These are phyloP conservation scores for Usnea hakonensis DNA, from an alignment of 495 filamentous ascomycete species.

Conservation along the genomic window DNA sequence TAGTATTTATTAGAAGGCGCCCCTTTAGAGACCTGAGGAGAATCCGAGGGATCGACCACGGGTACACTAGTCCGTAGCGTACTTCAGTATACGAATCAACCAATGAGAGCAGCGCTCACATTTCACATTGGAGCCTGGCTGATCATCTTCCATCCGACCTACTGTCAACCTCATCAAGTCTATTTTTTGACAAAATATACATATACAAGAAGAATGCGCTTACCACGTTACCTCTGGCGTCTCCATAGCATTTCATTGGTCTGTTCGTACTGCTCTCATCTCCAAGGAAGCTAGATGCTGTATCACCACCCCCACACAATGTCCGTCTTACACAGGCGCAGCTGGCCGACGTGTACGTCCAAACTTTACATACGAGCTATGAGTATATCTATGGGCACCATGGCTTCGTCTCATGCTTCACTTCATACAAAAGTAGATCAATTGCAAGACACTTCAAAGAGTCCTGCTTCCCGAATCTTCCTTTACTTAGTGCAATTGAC, in stretches of 20 bases:
- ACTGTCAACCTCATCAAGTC: too few species aligned
- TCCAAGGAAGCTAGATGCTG: background rate
- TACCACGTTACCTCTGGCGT: too few species aligned
- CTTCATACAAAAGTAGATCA: background rate
- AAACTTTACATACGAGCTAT: background rate
- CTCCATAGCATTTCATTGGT: background rate
- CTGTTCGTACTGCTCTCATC: background rate
- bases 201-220: too few species aligned
- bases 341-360: background rate
- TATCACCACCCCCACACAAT: background rate
- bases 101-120: background rate
- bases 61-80: too few species aligned
- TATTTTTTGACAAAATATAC: too few species aligned
- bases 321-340: background rate
- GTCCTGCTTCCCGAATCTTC: background rate
- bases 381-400: background rate
- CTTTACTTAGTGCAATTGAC: background rate
- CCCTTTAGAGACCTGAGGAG: too few species aligned
- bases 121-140: too few species aligned
- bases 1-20: too few species aligned
- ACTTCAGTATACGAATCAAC: background rate
- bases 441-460: background rate
- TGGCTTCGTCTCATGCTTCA: background rate
- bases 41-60: too few species aligned
- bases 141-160: too few species aligned